phyloP scores from a whole-genome alignment of 768 basidiomycete genomes.

The Pisolithus microcarpus region DNA sequence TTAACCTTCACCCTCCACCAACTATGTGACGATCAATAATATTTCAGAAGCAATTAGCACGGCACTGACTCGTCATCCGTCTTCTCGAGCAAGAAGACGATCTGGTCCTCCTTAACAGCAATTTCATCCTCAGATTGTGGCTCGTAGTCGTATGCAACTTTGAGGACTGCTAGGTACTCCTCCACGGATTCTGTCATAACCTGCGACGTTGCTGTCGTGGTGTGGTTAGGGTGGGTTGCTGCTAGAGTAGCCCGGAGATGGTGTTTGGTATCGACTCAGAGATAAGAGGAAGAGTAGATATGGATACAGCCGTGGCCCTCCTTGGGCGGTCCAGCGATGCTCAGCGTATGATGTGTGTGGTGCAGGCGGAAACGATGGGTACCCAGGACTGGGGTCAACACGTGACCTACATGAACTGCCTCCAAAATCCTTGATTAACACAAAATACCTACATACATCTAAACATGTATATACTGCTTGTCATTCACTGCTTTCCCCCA shows the following conservation, averaged over 20 bases:
- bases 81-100: constrained; percentile 80
- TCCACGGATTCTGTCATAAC: constrained; percentile 49
- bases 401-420: too few relatives aligned
- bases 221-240: background rate
- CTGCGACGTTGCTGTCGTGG: background rate
- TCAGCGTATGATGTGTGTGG: too few relatives aligned
- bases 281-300: too few relatives aligned
- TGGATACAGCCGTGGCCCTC: too few relatives aligned
- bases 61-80: constrained; percentile 75
- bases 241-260: background rate
- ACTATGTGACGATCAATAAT: constrained; percentile 35
- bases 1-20: constrained; percentile 97
- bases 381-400: too few relatives aligned
- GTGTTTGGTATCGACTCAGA: too few relatives aligned
- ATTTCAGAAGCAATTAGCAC: constrained; percentile 9
- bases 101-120: constrained; percentile 78
- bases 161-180: constrained; percentile 76
- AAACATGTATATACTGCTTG: background rate
- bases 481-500: background rate
- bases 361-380: too few relatives aligned
- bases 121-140: constrained; percentile 91
- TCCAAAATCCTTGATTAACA: too few relatives aligned
- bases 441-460: too few relatives aligned
- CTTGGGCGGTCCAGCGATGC: too few relatives aligned
- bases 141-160: constrained; percentile 90